Percentiles rank a stretch among this genome's conserved stretches.
phyloP scores from a whole-genome alignment of 78 protist species.

The Dictyostelium citrinum region DNA sequence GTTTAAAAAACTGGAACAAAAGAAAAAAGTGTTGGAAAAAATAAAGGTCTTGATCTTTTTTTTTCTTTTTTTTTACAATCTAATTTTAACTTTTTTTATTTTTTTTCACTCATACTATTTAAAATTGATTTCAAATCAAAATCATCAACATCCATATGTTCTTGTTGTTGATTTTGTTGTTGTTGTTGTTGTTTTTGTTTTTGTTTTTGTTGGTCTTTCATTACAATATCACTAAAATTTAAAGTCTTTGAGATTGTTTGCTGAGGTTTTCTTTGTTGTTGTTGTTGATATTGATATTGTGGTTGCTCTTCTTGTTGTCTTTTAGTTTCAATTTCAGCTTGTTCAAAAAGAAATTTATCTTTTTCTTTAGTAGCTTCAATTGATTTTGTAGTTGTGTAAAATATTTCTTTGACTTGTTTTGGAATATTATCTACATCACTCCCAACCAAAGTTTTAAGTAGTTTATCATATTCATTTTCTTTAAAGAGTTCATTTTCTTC shows the following conservation, averaged over 20 bases:
- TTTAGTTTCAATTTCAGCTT: neutral
- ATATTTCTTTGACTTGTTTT: neutral
- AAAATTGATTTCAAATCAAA: conserved; percentile 8
- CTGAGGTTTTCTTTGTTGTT: neutral
- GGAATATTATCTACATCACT: neutral
- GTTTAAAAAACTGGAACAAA: too few relatives aligned
- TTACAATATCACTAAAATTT: neutral
- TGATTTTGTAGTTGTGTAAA: neutral
- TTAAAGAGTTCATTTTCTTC: neutral
- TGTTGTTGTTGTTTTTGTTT: neutral
- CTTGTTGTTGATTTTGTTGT: neutral
- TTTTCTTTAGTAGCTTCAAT: too few relatives aligned
- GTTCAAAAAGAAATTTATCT: neutral
- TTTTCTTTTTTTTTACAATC: neutral
- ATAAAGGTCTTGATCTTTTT: too few relatives aligned
- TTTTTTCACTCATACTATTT: neutral
- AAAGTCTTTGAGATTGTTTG: neutral
- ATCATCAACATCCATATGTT: neutral
- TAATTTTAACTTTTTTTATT: neutral
- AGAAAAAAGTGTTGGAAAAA: too few relatives aligned
- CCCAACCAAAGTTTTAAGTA: neutral
- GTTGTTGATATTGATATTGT: neutral
- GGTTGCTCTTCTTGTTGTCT: neutral
- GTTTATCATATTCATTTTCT: neutral
- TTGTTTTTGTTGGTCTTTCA: neutral